Evolutionary conservation across 2,329 filamentous ascomycete species (phyloP), one percentile per base, ranked within the genome.

Genomic region (Xylaria sp.): DNA sequence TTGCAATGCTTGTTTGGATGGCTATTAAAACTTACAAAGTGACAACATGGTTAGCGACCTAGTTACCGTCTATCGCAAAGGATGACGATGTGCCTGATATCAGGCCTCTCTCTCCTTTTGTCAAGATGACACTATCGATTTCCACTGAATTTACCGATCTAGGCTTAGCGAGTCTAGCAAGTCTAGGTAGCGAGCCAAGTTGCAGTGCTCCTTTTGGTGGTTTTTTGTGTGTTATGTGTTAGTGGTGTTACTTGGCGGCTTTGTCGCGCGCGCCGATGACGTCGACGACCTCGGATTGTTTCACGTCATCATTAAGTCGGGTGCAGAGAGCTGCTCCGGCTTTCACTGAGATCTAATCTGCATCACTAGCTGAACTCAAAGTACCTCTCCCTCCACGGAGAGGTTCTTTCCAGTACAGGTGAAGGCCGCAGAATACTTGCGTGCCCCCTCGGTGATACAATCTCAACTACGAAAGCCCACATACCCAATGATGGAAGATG

Each of bases 241-340:
- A 44, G 40, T 44, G 40, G 40, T 44, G 37, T 23, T 32, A 21
- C 40, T 16, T 44, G 37, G 21, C 23, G 35, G 35, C 40, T 44
- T 18, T 42, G 5, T 29, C 23, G 32, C 53, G 37, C 25, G 21
- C 13, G 47, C 42, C 53, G 16, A 60, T 71, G 69, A 71, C 67
- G 69, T 71, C 37, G 59, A 64, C 62, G 60, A 65, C 27, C 3
- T 10, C 61, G 48, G 57, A 29, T 37, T 63, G 60, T 65, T 64
- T 62, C 58, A 69, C 69, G 69, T 71, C 69, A 71, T 71, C 62
- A 63, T 65, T 65, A 48, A 57, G 48, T 44, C 57, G 44, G 40
- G 47, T 23, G 55, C 65, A 51, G 63, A 23, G 25, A 32, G 42
- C 57, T 37, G 23, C 12, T 42, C 10, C 25, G 42, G 21, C 35